Conservation (phyloP, 306 rosid genomes). For the Malus fusca region DNA sequence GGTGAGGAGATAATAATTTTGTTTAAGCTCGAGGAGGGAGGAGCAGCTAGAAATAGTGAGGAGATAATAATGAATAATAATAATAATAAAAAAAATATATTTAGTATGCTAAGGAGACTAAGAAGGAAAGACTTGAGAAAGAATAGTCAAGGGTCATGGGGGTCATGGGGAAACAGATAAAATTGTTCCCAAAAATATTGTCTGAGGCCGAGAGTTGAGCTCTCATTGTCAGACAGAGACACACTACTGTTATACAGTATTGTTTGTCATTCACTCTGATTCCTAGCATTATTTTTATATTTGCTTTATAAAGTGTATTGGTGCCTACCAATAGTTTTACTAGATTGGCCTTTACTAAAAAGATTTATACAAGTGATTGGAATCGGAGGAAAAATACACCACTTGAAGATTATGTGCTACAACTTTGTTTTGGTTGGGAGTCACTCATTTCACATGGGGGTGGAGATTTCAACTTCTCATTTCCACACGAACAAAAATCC, state of each 20-base stretch:
- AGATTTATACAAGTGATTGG: neutral
- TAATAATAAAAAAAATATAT: too few species aligned
- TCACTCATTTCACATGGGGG: neutral
- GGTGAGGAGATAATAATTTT: neutral
- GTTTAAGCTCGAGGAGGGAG: too few species aligned
- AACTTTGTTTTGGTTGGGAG: neutral
- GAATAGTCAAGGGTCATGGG: slow-evolving; percentile 14
- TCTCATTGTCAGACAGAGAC: slow-evolving; percentile 16
- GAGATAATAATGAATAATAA: neutral
- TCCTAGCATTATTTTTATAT: neutral
- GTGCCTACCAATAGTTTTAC: neutral
- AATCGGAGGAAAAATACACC: neutral
- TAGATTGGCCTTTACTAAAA: neutral
- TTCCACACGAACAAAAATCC: neutral
- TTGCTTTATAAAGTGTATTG: neutral
- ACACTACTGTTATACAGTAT: neutral
- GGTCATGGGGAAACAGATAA: neutral
- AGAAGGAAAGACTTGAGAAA: neutral
- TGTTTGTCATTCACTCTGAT: neutral
- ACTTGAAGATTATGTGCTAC: neutral
- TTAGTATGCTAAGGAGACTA: neutral
- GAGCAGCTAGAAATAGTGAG: too few species aligned
- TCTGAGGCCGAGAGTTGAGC: neutral
- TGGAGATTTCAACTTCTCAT: neutral
- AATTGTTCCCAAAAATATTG: neutral